Base-by-base conservation (phyloP, 1,284 basidiomycete genomes). In the Hymenochaete sp. region DNA sequence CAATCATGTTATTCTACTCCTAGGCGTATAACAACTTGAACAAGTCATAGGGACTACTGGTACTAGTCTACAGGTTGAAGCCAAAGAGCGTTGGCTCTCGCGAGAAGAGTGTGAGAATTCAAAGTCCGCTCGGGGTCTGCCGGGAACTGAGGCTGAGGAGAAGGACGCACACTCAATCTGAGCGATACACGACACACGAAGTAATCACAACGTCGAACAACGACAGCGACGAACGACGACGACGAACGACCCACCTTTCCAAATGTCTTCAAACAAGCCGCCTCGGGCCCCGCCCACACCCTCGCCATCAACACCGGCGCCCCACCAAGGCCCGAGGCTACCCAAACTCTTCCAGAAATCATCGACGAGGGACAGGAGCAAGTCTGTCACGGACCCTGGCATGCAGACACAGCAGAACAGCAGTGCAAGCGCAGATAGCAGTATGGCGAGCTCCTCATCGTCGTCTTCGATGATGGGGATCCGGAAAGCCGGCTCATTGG, bases 331-430 rank as follows among this genome's bases (percentile, higher is more conserved):
- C 50, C 45, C 57, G 41, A 82, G 81, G 59, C 64, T 83, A 14
- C 69, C 78, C 56, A 80, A 73, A 56, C 80, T 83, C 56, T 66
- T 83, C 9, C 75, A 79, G 59, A 82, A 79, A 55, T 65, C 31
- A 29, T 65, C 36, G 25, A 48, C 59, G 39, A 67, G 78, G 44
- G 79, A 81, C 63, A 65, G 79, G 50, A 72, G 74, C 31, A 77
- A 71, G 63, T 77, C 76, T 24, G 61, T 74, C 52, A 67, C 68
- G 49, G 75, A 78, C 55, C 67, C 42, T 25, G 44, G 38, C 18
- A 44, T 48, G 41, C 42, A 44, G 26, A 33, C 35, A 14, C 31
- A 42, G n/a, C 21, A 32, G 8, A 50, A 31, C 31, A 52, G 52
- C 19, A 43, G 40, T 21, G 57, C 57, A 52, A 65, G 63, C 49